phyloP scores from a whole-genome alignment of 1,139 yeast species.

The Pichia sp. region DNA sequence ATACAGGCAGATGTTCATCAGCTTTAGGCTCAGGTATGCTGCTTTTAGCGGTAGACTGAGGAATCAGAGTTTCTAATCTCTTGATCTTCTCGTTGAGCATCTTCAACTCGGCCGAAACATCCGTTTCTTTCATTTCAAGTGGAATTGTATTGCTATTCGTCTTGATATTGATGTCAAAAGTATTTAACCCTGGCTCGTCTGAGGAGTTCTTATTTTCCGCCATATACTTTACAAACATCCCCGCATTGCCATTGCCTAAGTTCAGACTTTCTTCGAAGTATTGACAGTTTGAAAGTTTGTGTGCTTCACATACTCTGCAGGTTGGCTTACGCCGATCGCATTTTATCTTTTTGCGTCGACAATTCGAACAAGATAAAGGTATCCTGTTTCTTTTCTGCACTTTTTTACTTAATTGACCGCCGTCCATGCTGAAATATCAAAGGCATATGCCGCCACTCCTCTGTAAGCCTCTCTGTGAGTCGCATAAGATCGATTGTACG shows the following conservation, averaged over 20 bases:
- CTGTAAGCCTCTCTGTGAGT: too few relatives aligned
- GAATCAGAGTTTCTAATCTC: neutral
- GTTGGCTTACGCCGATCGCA: conserved; percentile 12
- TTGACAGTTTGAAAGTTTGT: conserved; percentile 3
- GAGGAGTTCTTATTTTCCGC: neutral
- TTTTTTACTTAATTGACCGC: neutral
- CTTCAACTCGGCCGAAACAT: neutral
- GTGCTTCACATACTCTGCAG: conserved; percentile 14
- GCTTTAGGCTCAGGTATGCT: neutral
- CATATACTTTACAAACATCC: neutral
- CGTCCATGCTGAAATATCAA: neutral
- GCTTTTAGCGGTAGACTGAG: neutral
- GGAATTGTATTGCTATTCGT: neutral
- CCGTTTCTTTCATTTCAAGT: neutral
- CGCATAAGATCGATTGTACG: too few relatives aligned
- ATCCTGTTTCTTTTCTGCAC: conserved; percentile 7
- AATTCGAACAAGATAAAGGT: conserved; percentile 10
- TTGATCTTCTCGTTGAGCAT: neutral
- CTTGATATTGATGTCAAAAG: too few relatives aligned
- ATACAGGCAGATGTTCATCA: neutral
- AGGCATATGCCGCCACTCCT: too few relatives aligned
- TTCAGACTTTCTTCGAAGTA: neutral
- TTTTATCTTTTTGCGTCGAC: conserved; percentile 13
- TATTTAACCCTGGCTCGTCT: too few relatives aligned
- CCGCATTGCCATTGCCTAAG: neutral